A percentile compares a stretch with the other conserved stretches of the same genome.
Conservation (phyloP, 1,139 yeast species). For the Hemisphaericaspora lyxosophila region DNA sequence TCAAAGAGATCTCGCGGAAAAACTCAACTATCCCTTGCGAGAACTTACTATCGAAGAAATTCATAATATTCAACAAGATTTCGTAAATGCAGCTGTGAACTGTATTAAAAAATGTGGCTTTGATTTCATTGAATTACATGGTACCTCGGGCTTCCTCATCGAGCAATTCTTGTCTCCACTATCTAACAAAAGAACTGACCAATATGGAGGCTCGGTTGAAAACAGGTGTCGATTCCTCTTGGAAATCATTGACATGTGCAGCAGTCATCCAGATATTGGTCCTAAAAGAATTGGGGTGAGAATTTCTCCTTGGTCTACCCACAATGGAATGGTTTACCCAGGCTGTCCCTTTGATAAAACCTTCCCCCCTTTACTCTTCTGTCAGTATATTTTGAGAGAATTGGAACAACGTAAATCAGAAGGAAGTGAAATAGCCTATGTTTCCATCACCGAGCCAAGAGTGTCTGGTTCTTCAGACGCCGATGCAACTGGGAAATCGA, state of each 20-base stretch:
- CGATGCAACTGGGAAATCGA: constrained; percentile 21
- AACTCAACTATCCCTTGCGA: constrained; percentile 30
- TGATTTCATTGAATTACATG: constrained; percentile 54
- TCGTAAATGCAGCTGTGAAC: constrained; percentile 43
- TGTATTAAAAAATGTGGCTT: constrained; percentile 43
- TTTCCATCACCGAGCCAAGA: constrained; percentile 24
- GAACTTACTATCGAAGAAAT: constrained; percentile 37
- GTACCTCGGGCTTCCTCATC: constrained; percentile 50
- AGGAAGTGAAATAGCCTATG: constrained; percentile 21
- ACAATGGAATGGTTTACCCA: constrained; percentile 39
- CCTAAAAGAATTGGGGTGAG: constrained; percentile 22
- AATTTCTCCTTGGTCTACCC: constrained; percentile 31
- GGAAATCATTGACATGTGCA: constrained; percentile 52
- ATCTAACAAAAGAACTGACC: constrained; percentile 47
- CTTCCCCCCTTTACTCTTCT: constrained; percentile 17
- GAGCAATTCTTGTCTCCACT: constrained; percentile 38
- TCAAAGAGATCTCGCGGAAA: constrained; percentile 24
- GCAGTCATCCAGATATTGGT: constrained; percentile 36
- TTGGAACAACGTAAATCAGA: constrained; percentile 17
- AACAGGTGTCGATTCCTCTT: constrained; percentile 60
- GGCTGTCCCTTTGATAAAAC: constrained; percentile 14
- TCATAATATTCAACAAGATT: constrained; percentile 32
- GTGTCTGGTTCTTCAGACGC: constrained; percentile 18
- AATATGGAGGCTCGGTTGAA: constrained; percentile 60
- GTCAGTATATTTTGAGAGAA: constrained; percentile 17